phyloP scores from a whole-genome alignment of 1,139 yeast species.

The Debaryomyces psychrophilus region DNA sequence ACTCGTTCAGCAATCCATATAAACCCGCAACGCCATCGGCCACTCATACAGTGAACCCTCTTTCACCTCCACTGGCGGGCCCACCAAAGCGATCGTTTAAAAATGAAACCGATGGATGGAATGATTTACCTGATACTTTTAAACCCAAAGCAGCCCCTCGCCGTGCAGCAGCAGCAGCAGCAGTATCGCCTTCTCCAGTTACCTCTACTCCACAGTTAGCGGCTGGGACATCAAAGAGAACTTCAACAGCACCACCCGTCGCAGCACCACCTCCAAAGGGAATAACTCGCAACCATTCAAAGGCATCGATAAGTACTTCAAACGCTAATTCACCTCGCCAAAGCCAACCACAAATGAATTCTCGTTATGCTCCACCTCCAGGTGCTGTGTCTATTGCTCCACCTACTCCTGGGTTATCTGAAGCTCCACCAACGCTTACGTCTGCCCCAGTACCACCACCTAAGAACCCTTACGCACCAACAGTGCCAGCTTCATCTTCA shows the following conservation, averaged over 20 bases:
- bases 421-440: slow-evolving; percentile 15
- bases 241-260: slow-evolving; percentile 16
- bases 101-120: slow-evolving; percentile 85
- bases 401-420: slow-evolving; percentile 14
- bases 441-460: slow-evolving; percentile 18
- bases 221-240: slow-evolving; percentile 17
- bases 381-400: slow-evolving; percentile 13
- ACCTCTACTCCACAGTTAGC: slow-evolving; percentile 31
- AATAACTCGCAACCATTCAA: slow-evolving; percentile 33
- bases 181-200: slow-evolving; percentile 29
- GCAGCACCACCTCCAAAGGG: slow-evolving; percentile 45
- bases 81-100: slow-evolving; percentile 45
- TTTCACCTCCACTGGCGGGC: slow-evolving; percentile 33
- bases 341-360: slow-evolving; percentile 23
- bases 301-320: slow-evolving; percentile 22
- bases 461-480: slow-evolving; percentile 13
- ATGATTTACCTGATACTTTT: slow-evolving; percentile 80
- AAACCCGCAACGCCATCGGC: slow-evolving; percentile 20
- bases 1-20: slow-evolving; percentile 19
- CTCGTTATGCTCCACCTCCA: slow-evolving; percentile 48
- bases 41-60: slow-evolving; percentile 20
- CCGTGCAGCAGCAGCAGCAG: slow-evolving; percentile 57
- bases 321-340: slow-evolving; percentile 26
- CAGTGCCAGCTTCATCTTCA: slow-evolving; percentile 19
- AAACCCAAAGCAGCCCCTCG: slow-evolving; percentile 52